Evolutionary conservation across 805 yeast species (phyloP).

Genomic region (Yarrowia yakushimensis): DNA sequence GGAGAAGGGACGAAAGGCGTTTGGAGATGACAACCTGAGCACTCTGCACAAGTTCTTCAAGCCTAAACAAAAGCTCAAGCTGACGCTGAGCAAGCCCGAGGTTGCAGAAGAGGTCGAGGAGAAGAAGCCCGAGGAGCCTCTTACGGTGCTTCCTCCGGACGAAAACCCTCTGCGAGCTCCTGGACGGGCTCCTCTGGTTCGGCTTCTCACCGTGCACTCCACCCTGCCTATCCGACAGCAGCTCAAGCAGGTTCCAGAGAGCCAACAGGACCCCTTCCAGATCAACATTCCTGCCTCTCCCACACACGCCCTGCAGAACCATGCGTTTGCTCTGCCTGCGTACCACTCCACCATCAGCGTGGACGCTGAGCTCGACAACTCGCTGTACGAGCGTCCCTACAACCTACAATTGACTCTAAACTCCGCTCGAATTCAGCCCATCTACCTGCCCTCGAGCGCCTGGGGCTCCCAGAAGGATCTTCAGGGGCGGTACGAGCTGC

Average conservation of each 20-base stretch:
- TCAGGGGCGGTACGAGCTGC: constrained; percentile 35
- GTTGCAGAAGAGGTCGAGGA: not conserved
- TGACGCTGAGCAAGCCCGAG: constrained; percentile 2
- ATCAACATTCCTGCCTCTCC: constrained; percentile 40
- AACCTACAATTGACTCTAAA: constrained; percentile 36
- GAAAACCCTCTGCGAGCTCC: constrained; percentile 29
- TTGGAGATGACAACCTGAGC: constrained; percentile 23
- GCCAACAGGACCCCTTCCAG: constrained; percentile 39
- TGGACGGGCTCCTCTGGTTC: constrained; percentile 33
- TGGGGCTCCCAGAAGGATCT: constrained; percentile 32
- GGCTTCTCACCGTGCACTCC: constrained; percentile 37
- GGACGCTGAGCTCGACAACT: constrained; percentile 44
- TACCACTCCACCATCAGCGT: constrained; percentile 48
- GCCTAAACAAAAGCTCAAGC: constrained; percentile 23
- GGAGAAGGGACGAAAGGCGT: constrained; percentile 32
- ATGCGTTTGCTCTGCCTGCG: constrained; percentile 47
- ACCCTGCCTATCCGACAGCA: constrained; percentile 37
- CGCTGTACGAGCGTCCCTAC: constrained; percentile 38
- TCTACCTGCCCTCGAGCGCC: constrained; percentile 28
- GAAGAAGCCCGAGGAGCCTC: constrained; percentile 26
- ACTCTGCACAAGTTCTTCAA: constrained; percentile 29
- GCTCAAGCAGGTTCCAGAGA: constrained; percentile 33
- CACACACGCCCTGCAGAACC: constrained; percentile 40
- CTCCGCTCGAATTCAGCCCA: constrained; percentile 35
- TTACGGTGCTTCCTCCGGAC: constrained; percentile 31